A percentile compares a stretch with the other conserved stretches of the same genome.
These are phyloP conservation scores for Chrysoporthe puriensis DNA, from an alignment of 2,329 filamentous ascomycete species.

Conservation along the genomic window DNA sequence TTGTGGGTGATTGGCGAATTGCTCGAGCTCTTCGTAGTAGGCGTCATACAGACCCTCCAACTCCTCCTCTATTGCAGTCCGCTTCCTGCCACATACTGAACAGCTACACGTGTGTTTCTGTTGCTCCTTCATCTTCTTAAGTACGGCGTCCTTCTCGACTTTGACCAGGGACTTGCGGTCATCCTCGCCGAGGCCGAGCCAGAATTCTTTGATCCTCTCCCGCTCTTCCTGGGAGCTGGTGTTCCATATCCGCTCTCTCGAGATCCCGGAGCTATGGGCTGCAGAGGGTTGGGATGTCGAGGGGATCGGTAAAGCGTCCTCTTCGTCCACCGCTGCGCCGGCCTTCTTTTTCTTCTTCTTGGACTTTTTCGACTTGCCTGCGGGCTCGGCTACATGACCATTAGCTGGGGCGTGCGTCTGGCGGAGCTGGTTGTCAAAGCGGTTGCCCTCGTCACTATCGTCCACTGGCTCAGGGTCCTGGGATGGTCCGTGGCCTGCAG, in stretches of 20 bases:
- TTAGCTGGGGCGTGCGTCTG: constrained; percentile 43
- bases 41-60: constrained; percentile 96
- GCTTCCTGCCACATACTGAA: constrained; percentile 93
- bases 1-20: constrained; percentile 80
- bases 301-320: constrained; percentile 38
- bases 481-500: constrained; percentile 33
- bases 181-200: constrained; percentile 91
- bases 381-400: constrained; percentile 34
- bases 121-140: constrained; percentile 99
- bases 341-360: constrained; percentile 73
- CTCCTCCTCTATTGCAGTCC: constrained; percentile 96
- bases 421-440: constrained; percentile 44
- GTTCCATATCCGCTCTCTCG: constrained; percentile 94
- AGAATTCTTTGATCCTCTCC: constrained; percentile 97
- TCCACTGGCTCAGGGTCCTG: constrained; percentile 58
- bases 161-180: constrained; percentile 95
- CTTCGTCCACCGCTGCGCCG: constrained; percentile 31
- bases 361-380: constrained; percentile 59
- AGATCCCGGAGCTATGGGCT: constrained; percentile 49
- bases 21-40: constrained; percentile 97
- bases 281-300: constrained; percentile 37
- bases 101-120: constrained; percentile 99
- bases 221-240: constrained; percentile 92
- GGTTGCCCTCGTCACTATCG: constrained; percentile 55
- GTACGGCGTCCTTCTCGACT: constrained; percentile 96